Base-by-base conservation (phyloP, 805 yeast genomes). In the Wickerhamiella bombiphila region DNA sequence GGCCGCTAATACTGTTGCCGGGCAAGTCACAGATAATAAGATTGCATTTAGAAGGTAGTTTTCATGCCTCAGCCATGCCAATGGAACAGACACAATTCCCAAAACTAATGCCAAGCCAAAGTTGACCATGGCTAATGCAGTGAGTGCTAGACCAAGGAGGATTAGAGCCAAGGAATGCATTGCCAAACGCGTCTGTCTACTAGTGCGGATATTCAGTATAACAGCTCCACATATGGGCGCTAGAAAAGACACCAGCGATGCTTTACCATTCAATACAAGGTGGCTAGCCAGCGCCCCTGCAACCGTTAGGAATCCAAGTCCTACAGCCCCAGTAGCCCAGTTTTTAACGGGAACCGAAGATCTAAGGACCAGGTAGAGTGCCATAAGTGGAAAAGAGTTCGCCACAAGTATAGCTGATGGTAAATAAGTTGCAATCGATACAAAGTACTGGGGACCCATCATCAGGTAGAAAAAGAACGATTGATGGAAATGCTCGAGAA, bases 401-500 rank as follows among this genome's bases (percentile, higher is more conserved):
- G 91, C 79, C 3, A 80, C 58, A 5, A 80, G 60, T 34, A 78
- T 76, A 0, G 93, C 94, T 2, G 88, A 65, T 1, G 97, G 97
- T 36, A 91, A 61, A 54, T 88, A 91, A 15, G 93, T 82, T 3
- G 94, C 96, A 45, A 91, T 86, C 4, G 95, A 82, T 14, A 91
- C 94, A 61, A 91, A 91, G 41, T 69, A 57, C 40, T 68, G 62
- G 18, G 96, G 93, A 0, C 82, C 71, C 35, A 91, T 58, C 59
- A 91, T 56, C 47, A 88, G 66, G 60, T 88, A 91, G 54, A 86
- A 91, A 65, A 91, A 91, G 52, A 85, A 91, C 1, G 95, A 82
- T 59, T 91, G 99, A 58, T 91, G 99, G 59, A 88, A 88, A 55
- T 88, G 93, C 56, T 91, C 99, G 28, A 88, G 64, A 47, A 91